Evolutionary conservation across 2,329 filamentous ascomycete genomes (phyloP), one percentile per base, ranked within the genome.

Genomic region (Gnomoniopsis smithogilvyi): DNA sequence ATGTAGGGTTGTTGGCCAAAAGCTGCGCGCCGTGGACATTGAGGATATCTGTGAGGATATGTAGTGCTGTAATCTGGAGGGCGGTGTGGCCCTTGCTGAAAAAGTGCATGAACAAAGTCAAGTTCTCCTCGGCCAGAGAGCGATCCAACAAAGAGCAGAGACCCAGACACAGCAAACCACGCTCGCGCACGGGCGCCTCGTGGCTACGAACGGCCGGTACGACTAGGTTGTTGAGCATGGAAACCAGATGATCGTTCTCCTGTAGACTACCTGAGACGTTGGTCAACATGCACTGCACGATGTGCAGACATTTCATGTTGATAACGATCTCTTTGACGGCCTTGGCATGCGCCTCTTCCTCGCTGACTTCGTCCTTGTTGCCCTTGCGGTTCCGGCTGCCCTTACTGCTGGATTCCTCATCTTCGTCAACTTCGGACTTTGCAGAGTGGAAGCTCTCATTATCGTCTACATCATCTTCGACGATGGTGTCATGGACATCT

Each of bases 271-370:
- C 91, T 55, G 90, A 83, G 11, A 99, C 91, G 69, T 98, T 96
- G 70, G 96, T 88, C 54, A 99, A 82, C 90, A 98, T 96, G 79
- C 92, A 98, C 73, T 97, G 92, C 26, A 96, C 93, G 65, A 99
- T 97, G 70, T 97, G 91, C 62, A 99, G 81, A 73, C 95, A 98
- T 76, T 98, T 98, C 85, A 97, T 93, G 78, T 98, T 98, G 72
- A 98, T 90, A 78, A 97, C 87, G 69, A 97, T 95, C 74, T 97
- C 92, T 64, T 86, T 88, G 65, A 97, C 86, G 1, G 90, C 91
- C 76, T 93, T 96, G 50, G 83, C 81, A 65, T 85, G 81, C 11
- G 85, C 84, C 63, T 88, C 85, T 65, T 90, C 89, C 58, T 89
- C 86, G 53, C 77, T 83, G 59, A 83, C 78, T 17, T 72, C 66